Base-by-base conservation (phyloP, 2,329 filamentous ascomycete species). In the Penicillium sp. region DNA sequence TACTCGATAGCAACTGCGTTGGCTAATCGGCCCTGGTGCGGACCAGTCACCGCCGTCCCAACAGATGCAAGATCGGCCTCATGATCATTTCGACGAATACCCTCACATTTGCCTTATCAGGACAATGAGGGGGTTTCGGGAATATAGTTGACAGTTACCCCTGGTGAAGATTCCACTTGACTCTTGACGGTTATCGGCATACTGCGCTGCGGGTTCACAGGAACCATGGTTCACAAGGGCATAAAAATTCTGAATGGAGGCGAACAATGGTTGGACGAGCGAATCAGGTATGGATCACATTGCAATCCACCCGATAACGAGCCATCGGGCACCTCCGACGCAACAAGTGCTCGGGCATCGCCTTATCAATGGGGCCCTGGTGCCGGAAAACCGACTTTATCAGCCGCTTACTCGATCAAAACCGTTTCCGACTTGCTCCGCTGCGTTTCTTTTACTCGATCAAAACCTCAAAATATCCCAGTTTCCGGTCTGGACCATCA, bases 251-350 rank as follows among this genome's bases (percentile, higher is more conserved):
- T 37, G 29, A 27, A 48, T 24, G 45, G 33, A 49, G 47, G 47
- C 47, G 31, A 39, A 49, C 16, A 19, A 49, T 11, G 24, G 24
- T 46, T 27, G 26, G 24, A n/a, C 11, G 24, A 24, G 26, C 43
- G 45, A 47, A 19, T 47, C 45, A n/a, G 45, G 8, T n/a, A 46
- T 24, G 24, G 31, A 19, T 39, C 35, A 39, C 10, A 39, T n/a
- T 13, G 16, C 14, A 37, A 37, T 37, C 33, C 33, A 37, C 33
- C 35, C 35, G 16, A 39, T 39, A 39, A 19, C n/a, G 16, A n/a
- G n/a, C 16, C 31, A 50, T 70, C 68, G 68, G 68, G 61, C 62
- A 66, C 61, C 68, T 70, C 68, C 68, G 68, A 68, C 57, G 62
- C 61, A 54, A 46, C 50, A 35, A 39, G n/a, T 4, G 29, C 16